Evolutionary conservation across 1,284 basidiomycete genomes (phyloP), one percentile per base, ranked within the genome.

Genomic region (Singerocomus rubriflavus): DNA sequence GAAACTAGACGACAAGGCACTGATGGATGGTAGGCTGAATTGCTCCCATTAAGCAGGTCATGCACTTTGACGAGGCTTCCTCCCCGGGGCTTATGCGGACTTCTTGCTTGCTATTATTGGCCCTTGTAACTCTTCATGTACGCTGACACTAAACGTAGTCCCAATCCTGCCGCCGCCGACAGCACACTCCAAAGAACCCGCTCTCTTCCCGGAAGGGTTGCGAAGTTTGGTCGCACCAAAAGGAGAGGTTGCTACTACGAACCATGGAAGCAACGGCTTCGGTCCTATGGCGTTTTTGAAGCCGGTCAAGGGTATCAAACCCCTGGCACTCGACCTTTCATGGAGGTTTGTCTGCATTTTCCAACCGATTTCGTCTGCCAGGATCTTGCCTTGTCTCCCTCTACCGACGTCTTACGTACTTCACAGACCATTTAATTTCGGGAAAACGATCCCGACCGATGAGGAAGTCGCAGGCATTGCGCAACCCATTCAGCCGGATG

Each of bases 271-370:
- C n/a, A 43, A 43, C 16, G 21, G 39, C 26, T 27, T 57, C 50
- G 53, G 55, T 31, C 41, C 50, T 47, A 34, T 50, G 38, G 46
- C 55, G 26, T 79, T 73, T 50, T 57, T 85, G 54, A 77, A 73
- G 63, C 78, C 77, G 52, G 75, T 72, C n/a, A 80, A 79, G 57
- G 85, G 84, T 1, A 65, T 81, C 14, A 76, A 79, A 52, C 73
- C 83, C 11, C 70, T 88, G 7, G 74, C 76, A 32, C 70, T 88
- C 17, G 74, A 79, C 40, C 68, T 89, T 41, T 81, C 82, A n/a
- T 88, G 86, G 86, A 74, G 79, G 86, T 85, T 47, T 44, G 77
- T 62, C 31, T 42, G 7, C 46, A 51, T 51, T 62, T 17, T 34
- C 47, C 14, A 44, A 43, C 29, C 33, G 9, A 17, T 37, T 32